phyloP scores from a whole-genome alignment of 2,329 filamentous ascomycete species.

The Chrysoporthe puriensis region DNA sequence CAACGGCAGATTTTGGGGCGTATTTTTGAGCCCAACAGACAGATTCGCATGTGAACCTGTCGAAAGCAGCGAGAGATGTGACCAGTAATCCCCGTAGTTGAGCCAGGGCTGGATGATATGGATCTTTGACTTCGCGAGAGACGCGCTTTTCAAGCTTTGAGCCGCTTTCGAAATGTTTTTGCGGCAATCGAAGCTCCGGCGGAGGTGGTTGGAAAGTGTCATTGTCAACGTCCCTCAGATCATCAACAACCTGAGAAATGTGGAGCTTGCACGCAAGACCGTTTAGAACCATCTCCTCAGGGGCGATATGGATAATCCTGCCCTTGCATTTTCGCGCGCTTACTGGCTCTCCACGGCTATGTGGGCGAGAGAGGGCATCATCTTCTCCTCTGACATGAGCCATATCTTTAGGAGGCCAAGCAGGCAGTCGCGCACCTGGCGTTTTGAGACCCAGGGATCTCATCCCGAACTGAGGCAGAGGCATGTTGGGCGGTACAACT shows the following conservation, averaged over 20 bases:
- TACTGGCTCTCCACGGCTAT: not conserved
- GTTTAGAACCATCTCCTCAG: slow-evolving; percentile 49
- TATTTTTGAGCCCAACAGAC: slow-evolving; percentile 84
- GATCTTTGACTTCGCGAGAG: slow-evolving; percentile 47
- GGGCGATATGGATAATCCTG: slow-evolving; percentile 44
- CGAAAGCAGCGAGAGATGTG: slow-evolving; percentile 74
- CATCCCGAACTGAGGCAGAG: slow-evolving; percentile 48
- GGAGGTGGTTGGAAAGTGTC: slow-evolving; percentile 51
- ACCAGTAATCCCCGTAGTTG: slow-evolving; percentile 64
- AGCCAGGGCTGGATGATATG: slow-evolving; percentile 60
- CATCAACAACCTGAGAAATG: slow-evolving; percentile 39
- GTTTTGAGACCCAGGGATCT: slow-evolving; percentile 57
- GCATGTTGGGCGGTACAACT: slow-evolving; percentile 36
- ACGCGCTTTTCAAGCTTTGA: slow-evolving; percentile 55
- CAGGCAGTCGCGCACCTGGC: slow-evolving; percentile 67
- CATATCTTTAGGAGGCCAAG: slow-evolving; percentile 72
- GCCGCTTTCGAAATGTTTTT: slow-evolving; percentile 62
- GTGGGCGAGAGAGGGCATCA: not conserved
- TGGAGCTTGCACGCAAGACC: slow-evolving; percentile 44
- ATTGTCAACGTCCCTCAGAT: slow-evolving; percentile 40
- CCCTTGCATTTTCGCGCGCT: slow-evolving; percentile 55
- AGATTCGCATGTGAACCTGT: slow-evolving; percentile 74
- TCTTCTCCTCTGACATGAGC: slow-evolving; percentile 62
- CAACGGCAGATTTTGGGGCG: slow-evolving; percentile 66
- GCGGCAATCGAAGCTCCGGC: slow-evolving; percentile 56